Conservation (phyloP, 306 rosid species). For the Elaeagnus macrophylla region DNA sequence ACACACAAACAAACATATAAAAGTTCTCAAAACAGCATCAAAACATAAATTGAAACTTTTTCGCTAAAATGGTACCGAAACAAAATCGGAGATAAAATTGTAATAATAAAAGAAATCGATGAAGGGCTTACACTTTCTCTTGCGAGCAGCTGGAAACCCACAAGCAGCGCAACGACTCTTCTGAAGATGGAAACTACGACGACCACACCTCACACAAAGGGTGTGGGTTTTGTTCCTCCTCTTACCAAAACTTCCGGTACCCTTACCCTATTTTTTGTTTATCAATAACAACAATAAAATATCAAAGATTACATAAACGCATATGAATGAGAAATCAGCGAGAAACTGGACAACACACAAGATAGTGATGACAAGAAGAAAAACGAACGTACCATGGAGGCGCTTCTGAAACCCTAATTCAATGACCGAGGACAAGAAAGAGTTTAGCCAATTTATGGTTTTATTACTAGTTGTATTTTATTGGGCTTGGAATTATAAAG, state of each 20-base stretch:
- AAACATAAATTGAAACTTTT: not conserved
- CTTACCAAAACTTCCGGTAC: conserved; percentile 96
- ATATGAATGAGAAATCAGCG: not conserved
- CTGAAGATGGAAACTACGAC: conserved; percentile 97
- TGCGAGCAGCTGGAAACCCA: conserved; percentile 92
- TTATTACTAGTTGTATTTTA: too few species aligned
- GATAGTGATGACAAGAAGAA: not conserved
- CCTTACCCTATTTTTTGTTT: conserved; percentile 58
- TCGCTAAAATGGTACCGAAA: not conserved
- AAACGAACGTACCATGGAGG: conserved; percentile 39
- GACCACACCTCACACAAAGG: conserved; percentile 92
- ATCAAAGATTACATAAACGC: not conserved
- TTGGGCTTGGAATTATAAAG: too few species aligned
- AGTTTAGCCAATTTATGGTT: too few species aligned
- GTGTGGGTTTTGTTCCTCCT: conserved; percentile 99
- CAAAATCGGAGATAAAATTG: not conserved
- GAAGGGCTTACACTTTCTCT: conserved; percentile 51
- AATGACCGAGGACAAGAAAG: too few species aligned
- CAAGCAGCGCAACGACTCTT: conserved; percentile 94
- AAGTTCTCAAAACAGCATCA: not conserved
- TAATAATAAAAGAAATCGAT: not conserved
- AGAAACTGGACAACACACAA: not conserved
- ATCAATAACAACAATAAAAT: not conserved
- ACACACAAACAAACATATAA: not conserved
- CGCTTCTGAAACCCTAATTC: conserved; percentile 41